Conservation (phyloP, 345 rosid genomes). For the Adansonia digitata region DNA sequence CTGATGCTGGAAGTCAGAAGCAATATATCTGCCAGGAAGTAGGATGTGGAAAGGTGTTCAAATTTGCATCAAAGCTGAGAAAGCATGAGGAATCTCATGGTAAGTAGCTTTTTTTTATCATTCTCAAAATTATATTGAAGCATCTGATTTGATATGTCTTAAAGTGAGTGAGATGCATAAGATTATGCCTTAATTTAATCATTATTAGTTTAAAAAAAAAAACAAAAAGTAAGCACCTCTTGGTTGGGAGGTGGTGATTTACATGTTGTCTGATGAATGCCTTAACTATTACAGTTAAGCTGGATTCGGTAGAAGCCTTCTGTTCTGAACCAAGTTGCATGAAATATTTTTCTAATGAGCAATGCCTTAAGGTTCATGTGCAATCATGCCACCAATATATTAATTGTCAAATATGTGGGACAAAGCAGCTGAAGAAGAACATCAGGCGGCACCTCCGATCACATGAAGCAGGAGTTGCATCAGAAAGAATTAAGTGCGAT, state of each 20-base stretch:
- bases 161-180: neutral
- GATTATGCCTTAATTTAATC: neutral
- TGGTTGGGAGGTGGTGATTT: neutral
- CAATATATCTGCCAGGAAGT: constrained; percentile 52
- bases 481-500: constrained; percentile 46
- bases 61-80: constrained; percentile 49
- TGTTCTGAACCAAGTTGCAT: constrained; percentile 71
- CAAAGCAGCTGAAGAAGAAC: constrained; percentile 65
- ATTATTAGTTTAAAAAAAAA: too few relatives aligned
- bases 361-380: constrained; percentile 66
- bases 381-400: constrained; percentile 53
- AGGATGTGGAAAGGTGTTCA: constrained; percentile 82
- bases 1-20: constrained; percentile 20
- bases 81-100: constrained; percentile 85
- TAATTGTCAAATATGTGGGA: constrained; percentile 60
- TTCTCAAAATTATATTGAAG: neutral
- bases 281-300: constrained; percentile 47
- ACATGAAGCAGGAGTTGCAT: constrained; percentile 40
- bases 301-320: constrained; percentile 64
- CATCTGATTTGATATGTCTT: neutral
- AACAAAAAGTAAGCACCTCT: neutral
- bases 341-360: constrained; percentile 64
- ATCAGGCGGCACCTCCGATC: constrained; percentile 63
- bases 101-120: constrained; percentile 15
- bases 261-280: constrained; percentile 8